phyloP scores from a whole-genome alignment of 805 yeast species.

The Saccharomycopsis fibuligera region DNA sequence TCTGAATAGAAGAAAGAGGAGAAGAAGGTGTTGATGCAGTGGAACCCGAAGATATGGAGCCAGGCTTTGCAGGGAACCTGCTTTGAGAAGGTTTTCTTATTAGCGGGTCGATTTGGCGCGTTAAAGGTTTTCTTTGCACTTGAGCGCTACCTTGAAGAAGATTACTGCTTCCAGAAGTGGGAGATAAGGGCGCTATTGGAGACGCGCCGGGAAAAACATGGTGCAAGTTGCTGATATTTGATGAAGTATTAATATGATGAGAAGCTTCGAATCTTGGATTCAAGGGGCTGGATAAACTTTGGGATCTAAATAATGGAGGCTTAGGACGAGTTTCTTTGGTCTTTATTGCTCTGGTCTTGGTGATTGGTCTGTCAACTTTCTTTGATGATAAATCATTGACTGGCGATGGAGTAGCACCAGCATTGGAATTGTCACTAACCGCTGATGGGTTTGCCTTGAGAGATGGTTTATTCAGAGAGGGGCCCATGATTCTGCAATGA shows the following conservation, averaged over 20 bases:
- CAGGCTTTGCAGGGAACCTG: not conserved
- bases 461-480: no score
- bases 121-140: constrained; percentile 9
- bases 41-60: constrained; percentile 4
- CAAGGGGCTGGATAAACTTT: constrained; percentile 7
- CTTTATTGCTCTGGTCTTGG: not conserved
- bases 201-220: not conserved
- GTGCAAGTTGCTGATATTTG: not conserved
- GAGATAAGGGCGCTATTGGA: no score
- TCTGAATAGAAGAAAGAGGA: not conserved
- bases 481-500: no score
- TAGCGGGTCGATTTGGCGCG: not conserved
- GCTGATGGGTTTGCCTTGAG: no score
- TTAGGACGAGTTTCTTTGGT: not conserved
- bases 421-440: no score
- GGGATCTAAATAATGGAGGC: constrained; percentile 8
- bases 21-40: constrained; percentile 8
- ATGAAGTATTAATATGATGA: not conserved
- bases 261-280: not conserved
- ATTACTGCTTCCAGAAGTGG: not conserved
- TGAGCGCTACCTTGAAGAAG: constrained; percentile 12
- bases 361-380: no score
- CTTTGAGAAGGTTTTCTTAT: constrained; percentile 3
- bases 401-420: no score
- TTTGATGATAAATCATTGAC: no score